Evolutionary conservation across 306 rosid species (phyloP), one percentile per base, ranked within the genome.

Genomic region (Pachyrhizus erosus): DNA sequence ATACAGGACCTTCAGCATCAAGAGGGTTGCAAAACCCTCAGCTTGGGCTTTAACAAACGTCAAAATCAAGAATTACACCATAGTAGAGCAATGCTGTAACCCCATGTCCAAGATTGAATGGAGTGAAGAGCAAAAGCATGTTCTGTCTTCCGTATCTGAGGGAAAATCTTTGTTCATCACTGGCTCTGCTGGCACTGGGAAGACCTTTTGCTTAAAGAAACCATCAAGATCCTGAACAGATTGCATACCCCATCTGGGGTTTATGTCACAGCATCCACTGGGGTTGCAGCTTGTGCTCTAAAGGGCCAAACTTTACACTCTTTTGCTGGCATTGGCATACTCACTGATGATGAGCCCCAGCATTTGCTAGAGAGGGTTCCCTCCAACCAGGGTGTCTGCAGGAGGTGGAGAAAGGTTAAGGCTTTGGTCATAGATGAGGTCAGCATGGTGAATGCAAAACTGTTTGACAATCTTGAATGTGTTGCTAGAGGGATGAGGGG

Each of bases 181-280:
- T 1, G 90, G 90, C 72, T 85, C 92, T 0, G 91, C 90, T 5
- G 91, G 91, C 23, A 87, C 89, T 1, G 89, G 91, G 1, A 85
- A 87, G 45, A 87, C 91, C 48, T 85, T 12, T 67, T 89, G 73
- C 77, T 89, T 27, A 5, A 66, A 40, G 80, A 84, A 40, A 26
- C 80, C 27, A 75, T 87, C 55, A 27, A 57, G 52, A 6, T 72
- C 1, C 62, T 81, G 60, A 80, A 43, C 23, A 85, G 8, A 62
- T n/a, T 37, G 27, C 65, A 81, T n/a, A 12, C 7, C 31, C 84
- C 80, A 7, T 83, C 87, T 5, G 3, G 40, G 76, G 91, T 87
- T 57, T 79, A 46, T 79, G 84, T 84, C 58, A 83, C 91, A 5
- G 85, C 88, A 0, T 37, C 86, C 12, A 83, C 89, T 14, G 89